These are phyloP conservation scores for Corinectria fuckeliana DNA, from an alignment of 2,329 filamentous ascomycete species.

Conservation along the genomic window DNA sequence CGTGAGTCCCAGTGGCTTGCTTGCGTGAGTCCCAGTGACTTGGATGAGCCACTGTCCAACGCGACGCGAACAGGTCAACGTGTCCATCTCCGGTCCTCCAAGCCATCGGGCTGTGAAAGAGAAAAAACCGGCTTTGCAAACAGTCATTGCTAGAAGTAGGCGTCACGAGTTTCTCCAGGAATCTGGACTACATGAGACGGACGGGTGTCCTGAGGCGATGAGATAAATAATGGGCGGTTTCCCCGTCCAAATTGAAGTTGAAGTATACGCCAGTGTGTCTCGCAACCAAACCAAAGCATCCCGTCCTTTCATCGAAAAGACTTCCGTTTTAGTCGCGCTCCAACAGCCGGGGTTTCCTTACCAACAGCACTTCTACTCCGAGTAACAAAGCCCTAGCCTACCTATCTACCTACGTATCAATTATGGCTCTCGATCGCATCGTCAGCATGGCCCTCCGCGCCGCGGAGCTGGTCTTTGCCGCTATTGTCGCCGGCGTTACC, in stretches of 20 bases:
- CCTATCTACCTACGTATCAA: too few species aligned
- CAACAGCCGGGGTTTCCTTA: background rate
- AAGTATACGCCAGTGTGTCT: background rate
- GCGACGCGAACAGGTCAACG: constrained; percentile 1
- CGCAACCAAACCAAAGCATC: background rate
- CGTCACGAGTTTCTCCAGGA: constrained; percentile 22
- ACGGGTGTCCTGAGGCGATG: background rate
- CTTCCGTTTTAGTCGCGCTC: background rate
- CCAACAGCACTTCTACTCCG: background rate
- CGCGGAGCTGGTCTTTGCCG: constrained; percentile 70
- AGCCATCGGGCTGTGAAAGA: constrained; percentile 7
- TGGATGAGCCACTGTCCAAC: constrained; percentile 4
- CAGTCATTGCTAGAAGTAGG: background rate
- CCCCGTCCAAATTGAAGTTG: background rate
- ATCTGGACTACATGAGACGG: constrained; percentile 16
- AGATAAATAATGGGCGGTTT: constrained; percentile 31
- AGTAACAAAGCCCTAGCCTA: background rate
- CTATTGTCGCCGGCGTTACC: constrained; percentile 74
- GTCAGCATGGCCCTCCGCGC: constrained; percentile 48
- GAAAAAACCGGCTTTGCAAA: constrained; percentile 32
- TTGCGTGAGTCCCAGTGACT: constrained; percentile 6
- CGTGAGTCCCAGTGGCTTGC: constrained; percentile 17
- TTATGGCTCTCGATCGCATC: constrained; percentile 51
- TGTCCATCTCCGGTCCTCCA: constrained; percentile 6
- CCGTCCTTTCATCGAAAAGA: background rate